phyloP scores from a whole-genome alignment of 352 stramenopile genomes.

The Globisporangium iwayamae region DNA sequence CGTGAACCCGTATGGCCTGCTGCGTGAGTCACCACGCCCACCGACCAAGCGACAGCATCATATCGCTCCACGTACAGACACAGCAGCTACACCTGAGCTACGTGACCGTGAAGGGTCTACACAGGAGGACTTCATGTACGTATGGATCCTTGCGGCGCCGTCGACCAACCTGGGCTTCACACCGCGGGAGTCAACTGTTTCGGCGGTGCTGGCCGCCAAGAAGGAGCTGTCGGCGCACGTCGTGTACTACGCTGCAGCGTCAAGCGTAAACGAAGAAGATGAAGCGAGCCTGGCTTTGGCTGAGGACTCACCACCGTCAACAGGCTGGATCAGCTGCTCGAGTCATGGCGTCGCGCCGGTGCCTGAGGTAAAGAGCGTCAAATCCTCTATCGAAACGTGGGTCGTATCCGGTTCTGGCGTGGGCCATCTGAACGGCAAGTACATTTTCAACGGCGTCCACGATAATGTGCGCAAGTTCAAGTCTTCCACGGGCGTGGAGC shows the following conservation, averaged over 20 bases:
- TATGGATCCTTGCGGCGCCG: slow-evolving; percentile 56
- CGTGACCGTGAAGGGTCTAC: neutral
- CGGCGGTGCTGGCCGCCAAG: slow-evolving; percentile 28
- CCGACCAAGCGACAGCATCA: slow-evolving; percentile 7
- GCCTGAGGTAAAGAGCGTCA: slow-evolving; percentile 26
- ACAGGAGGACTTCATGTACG: slow-evolving; percentile 22
- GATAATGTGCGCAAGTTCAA: slow-evolving; percentile 57
- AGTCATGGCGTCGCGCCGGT: slow-evolving; percentile 34
- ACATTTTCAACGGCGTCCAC: slow-evolving; percentile 55
- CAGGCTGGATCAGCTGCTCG: slow-evolving; percentile 57
- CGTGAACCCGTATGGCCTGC: slow-evolving; percentile 36
- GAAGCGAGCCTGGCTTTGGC: neutral
- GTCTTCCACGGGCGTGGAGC: slow-evolving; percentile 52
- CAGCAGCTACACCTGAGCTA: neutral
- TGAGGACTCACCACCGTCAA: slow-evolving; percentile 31
- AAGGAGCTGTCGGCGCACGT: slow-evolving; percentile 68
- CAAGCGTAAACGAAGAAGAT: slow-evolving; percentile 17
- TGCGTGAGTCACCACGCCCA: slow-evolving; percentile 7
- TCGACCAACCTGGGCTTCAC: slow-evolving; percentile 47
- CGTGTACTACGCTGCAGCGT: slow-evolving; percentile 60
- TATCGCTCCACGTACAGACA: neutral
- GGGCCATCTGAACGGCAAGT: slow-evolving; percentile 56
- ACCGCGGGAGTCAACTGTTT: slow-evolving; percentile 30
- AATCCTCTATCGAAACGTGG: slow-evolving; percentile 65
- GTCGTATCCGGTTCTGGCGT: slow-evolving; percentile 47